Evolutionary conservation across 768 basidiomycete genomes (phyloP).

Genomic region (Tricholoma sp.): DNA sequence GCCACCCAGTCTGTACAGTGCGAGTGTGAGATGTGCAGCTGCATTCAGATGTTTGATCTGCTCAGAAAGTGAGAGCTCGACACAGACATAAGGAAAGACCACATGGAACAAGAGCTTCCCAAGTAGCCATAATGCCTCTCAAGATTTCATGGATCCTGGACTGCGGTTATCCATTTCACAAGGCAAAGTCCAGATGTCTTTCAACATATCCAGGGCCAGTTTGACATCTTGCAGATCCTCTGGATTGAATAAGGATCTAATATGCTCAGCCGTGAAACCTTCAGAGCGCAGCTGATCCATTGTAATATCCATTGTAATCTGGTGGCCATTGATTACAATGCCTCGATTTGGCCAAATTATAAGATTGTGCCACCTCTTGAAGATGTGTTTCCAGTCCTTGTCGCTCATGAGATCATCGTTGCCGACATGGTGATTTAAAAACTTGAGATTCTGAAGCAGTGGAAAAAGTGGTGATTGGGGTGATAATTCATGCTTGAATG

Average conservation of each 20-base stretch:
- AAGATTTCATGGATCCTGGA: too few species aligned
- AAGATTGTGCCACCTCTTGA: slow-evolving; percentile 27
- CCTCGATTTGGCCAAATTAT: slow-evolving; percentile 20
- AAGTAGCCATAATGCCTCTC: too few species aligned
- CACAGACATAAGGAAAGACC: too few species aligned
- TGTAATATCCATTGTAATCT: slow-evolving; percentile 19
- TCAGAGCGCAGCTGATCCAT: slow-evolving; percentile 17
- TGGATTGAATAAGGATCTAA: slow-evolving; percentile 14
- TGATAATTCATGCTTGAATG: too few species aligned
- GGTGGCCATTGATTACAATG: slow-evolving; percentile 17
- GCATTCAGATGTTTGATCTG: too few species aligned
- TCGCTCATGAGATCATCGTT: slow-evolving; percentile 30
- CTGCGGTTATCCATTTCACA: too few species aligned
- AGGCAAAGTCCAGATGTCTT: slow-evolving; percentile 24
- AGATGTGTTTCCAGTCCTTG: slow-evolving; percentile 30
- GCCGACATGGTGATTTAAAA: slow-evolving; percentile 25
- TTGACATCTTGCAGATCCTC: slow-evolving; percentile 28
- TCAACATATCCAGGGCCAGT: slow-evolving; percentile 20
- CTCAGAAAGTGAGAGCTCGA: too few species aligned
- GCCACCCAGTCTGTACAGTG: too few species aligned
- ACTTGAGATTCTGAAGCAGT: slow-evolving; percentile 9
- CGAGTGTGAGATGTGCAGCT: too few species aligned
- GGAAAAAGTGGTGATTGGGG: too few species aligned
- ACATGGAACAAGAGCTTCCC: too few species aligned
- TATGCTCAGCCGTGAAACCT: background rate